phyloP scores from a whole-genome alignment of 2,329 filamentous ascomycete species.

The Trichoderma aggressivum region DNA sequence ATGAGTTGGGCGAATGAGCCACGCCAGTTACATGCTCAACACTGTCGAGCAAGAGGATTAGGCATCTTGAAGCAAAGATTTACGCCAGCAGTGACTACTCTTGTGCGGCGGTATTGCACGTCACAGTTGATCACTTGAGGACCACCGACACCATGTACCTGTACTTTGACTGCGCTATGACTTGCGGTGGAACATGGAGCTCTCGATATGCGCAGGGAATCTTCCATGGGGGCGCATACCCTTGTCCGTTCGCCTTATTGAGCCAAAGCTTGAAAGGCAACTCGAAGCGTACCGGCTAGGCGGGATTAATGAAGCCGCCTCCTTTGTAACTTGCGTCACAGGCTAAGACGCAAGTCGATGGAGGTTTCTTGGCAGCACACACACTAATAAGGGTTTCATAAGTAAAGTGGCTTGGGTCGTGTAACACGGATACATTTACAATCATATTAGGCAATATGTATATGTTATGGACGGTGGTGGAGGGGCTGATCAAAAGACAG shows the following conservation, averaged over 20 bases:
- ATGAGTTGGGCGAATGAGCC: conserved; percentile 31
- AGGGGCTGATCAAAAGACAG: too few species aligned
- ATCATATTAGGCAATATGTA: not conserved
- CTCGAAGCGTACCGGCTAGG: not conserved
- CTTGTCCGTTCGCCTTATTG: not conserved
- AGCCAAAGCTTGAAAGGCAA: not conserved
- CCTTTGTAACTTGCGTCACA: not conserved
- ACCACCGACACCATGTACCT: not conserved
- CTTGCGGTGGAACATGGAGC: not conserved
- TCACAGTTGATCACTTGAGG: not conserved
- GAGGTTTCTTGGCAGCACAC: not conserved
- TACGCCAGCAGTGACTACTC: not conserved
- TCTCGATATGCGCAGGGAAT: not conserved
- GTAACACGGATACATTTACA: not conserved
- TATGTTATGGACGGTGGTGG: not conserved
- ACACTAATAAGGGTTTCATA: not conserved
- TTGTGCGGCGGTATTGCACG: not conserved
- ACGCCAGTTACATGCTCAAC: not conserved
- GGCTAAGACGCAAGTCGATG: not conserved
- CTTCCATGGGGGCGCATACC: not conserved
- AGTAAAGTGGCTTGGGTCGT: not conserved
- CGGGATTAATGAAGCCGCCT: not conserved
- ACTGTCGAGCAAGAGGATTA: not conserved
- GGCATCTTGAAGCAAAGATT: not conserved
- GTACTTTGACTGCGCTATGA: not conserved